Conservation (phyloP, 2,329 filamentous ascomycete species). For the Emmonsiellopsis sp. region DNA sequence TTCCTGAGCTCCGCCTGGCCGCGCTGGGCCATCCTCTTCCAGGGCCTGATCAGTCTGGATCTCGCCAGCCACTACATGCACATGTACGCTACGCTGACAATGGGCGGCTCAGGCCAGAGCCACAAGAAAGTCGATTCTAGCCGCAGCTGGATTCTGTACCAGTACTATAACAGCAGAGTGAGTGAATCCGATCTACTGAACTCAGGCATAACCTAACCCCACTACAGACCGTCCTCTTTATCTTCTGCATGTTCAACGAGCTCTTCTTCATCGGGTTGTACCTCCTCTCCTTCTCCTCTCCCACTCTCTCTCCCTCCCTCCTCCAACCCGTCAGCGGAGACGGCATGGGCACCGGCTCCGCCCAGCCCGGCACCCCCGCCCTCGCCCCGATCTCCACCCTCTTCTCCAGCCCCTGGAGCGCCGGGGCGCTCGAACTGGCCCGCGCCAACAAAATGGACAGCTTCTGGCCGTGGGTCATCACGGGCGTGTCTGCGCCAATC, state of each 20-base stretch:
- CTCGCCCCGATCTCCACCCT: conserved; percentile 60
- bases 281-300: conserved; percentile 91
- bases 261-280: conserved; percentile 97
- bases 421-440: conserved; percentile 83
- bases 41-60: conserved; percentile 83
- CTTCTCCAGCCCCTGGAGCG: conserved; percentile 84
- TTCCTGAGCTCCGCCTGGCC: conserved; percentile 94
- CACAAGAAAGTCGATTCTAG: conserved; percentile 92
- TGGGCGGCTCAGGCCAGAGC: conserved; percentile 68
- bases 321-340: conserved; percentile 51
- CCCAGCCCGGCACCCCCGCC: conserved; percentile 58
- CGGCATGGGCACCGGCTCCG: conserved; percentile 34
- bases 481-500: conserved; percentile 68
- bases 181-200: conserved; percentile 18
- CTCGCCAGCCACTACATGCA: conserved; percentile 97
- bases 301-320: conserved; percentile 76
- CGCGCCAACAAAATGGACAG: conserved; percentile 88
- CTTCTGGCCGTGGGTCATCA: conserved; percentile 67
- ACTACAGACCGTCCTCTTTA: conserved; percentile 72
- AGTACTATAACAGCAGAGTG: conserved; percentile 97
- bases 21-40: conserved; percentile 87
- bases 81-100: conserved; percentile 91
- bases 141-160: conserved; percentile 78
- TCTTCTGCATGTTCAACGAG: conserved; percentile 85
- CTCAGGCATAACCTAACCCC: background rate